phyloP scores from a whole-genome alignment of 2,329 filamentous ascomycete species.

The Sporothrix phasma region DNA sequence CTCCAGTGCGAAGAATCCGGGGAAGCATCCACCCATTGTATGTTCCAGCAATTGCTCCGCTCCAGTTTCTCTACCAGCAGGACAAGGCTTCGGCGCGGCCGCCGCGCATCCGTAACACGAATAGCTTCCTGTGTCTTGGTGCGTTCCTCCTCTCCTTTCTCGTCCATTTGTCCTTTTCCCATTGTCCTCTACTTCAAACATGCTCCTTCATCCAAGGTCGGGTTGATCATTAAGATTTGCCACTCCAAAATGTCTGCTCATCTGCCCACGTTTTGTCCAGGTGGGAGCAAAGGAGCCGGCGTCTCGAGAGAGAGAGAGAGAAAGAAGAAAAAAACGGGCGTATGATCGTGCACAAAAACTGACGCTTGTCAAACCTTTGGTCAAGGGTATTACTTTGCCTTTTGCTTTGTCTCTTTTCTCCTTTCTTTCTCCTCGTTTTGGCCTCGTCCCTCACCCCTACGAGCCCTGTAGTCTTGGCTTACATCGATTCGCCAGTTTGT shows the following conservation, averaged over 20 bases:
- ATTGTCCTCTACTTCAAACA: background rate
- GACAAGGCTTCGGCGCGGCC: background rate
- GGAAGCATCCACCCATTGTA: background rate
- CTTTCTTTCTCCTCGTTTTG: background rate
- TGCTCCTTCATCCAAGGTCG: too few relatives aligned
- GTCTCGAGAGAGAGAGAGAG: background rate
- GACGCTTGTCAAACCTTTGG: background rate
- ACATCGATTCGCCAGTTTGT: background rate
- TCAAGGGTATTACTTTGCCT: background rate
- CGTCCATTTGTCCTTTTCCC: background rate
- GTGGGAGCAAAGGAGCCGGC: background rate
- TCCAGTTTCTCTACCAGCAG: too few relatives aligned
- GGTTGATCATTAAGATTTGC: too few relatives aligned
- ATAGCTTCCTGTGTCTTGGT: background rate
- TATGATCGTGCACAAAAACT: too few relatives aligned
- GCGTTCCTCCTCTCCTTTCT: background rate
- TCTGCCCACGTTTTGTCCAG: background rate
- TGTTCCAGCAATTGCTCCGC: too few relatives aligned
- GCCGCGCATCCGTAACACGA: background rate
- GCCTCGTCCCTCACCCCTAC: background rate
- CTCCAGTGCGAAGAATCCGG: background rate
- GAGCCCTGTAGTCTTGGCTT: constrained; percentile 1
- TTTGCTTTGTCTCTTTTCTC: background rate
- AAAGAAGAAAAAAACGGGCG: background rate
- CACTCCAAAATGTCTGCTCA: background rate